Base-by-base conservation (phyloP, 2,329 filamentous ascomycete species). In the Diaporthe sp. region DNA sequence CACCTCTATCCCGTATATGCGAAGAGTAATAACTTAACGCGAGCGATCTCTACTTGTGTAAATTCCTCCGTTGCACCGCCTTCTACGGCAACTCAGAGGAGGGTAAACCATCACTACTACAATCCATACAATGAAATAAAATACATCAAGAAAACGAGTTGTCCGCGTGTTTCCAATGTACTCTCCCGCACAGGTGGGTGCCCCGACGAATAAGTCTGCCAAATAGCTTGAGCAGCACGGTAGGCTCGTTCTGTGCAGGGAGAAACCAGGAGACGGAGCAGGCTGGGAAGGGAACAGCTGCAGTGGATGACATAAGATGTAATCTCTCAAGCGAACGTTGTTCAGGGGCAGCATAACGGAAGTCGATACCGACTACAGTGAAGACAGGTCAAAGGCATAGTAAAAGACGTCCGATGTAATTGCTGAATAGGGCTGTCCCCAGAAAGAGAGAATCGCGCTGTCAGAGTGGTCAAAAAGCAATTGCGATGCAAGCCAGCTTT, bases 401-500 rank as follows among this genome's bases (percentile, higher is more conserved):
- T 22, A 25, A 37, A 25, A n/a, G 42, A n/a, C n/a, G 34, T 28
- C 22, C 6, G n/a, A 51, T 68, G 28, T 17, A 22, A 53, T 37
- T 22, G 63, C 31, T 17, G 31, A 3, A 22, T 51, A 49, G 25
- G 42, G 25, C 42, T 49, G 42, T 49, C 39, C 44, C 60, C 60
- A 47, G 63, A 28, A 68, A 39, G 47, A 6, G 22, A 68, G 6
- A 8, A 47, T 10, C 31, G 12, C 5, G 47, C 44, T 53, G 34
- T 20, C n/a, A 68, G 25, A 53, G 6, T 20, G 37, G 47, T 28
- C 22, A 70, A 70, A 55, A 70, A 42, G 65, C n/a, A 55, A n/a
- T 22, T 20, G 65, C 13, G n/a, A 55, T 55, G 65, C 49, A 42
- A 42, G 34, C 47, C 42, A 49, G 15, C 25, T 22, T 53, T 51